phyloP scores from a whole-genome alignment of 208 protist genomes.

The Trichomonas tenax region DNA sequence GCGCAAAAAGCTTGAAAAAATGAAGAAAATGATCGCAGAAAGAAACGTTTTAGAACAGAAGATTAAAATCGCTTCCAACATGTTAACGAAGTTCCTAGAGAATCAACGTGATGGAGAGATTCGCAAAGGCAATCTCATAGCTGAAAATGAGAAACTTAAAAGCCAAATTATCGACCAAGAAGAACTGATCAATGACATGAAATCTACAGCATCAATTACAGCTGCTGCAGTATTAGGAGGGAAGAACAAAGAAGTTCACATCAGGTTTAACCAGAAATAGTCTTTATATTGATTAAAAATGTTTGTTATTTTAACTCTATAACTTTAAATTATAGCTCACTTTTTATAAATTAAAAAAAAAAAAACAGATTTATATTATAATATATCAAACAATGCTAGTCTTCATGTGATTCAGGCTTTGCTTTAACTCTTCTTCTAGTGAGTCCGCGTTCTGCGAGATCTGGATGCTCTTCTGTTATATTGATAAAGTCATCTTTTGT shows the following conservation, averaged over 20 bases:
- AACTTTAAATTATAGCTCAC: too few relatives aligned
- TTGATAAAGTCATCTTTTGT: neutral
- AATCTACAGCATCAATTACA: neutral
- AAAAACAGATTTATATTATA: too few relatives aligned
- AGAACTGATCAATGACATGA: neutral
- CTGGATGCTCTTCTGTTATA: neutral
- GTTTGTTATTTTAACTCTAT: too few relatives aligned
- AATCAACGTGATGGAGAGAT: neutral
- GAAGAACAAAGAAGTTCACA: neutral
- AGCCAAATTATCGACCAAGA: neutral
- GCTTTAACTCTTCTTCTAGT: too few relatives aligned
- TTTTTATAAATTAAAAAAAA: too few relatives aligned
- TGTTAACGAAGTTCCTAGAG: neutral
- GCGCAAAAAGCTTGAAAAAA: neutral
- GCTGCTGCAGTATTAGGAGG: neutral
- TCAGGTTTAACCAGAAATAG: neutral
- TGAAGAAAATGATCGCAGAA: neutral
- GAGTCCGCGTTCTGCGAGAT: neutral
- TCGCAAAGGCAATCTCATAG: neutral
- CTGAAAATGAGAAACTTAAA: neutral
- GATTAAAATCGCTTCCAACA: neutral
- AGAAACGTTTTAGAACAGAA: neutral
- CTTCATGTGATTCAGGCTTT: too few relatives aligned
- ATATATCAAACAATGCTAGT: too few relatives aligned
- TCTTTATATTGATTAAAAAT: too few relatives aligned